Evolutionary conservation across 2,329 filamentous ascomycete species (phyloP).

Genomic region (Ophiostoma novo-ulmi): DNA sequence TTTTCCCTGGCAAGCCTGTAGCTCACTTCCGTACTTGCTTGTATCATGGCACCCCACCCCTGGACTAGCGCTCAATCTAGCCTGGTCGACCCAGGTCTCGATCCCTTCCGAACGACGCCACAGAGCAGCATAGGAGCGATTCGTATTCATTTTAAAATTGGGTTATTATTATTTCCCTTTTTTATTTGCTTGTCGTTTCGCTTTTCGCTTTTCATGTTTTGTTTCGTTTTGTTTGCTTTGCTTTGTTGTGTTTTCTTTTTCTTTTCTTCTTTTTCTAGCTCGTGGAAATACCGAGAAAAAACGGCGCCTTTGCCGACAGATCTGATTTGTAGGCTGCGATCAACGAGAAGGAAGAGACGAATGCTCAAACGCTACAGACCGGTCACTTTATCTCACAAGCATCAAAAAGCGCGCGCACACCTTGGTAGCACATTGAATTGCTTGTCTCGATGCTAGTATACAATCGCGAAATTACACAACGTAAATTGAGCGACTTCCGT

Average conservation of each 20-base stretch:
- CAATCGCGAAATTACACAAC: background rate
- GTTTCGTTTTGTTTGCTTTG: no score
- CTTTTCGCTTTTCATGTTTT: no score
- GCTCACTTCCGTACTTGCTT: background rate
- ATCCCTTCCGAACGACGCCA: conserved; percentile 1
- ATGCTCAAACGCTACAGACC: background rate
- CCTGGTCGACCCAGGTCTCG: background rate
- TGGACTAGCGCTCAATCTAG: background rate
- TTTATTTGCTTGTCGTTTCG: background rate
- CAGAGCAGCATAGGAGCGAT: background rate
- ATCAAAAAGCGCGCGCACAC: no score
- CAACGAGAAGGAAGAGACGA: background rate
- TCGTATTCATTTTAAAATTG: background rate
- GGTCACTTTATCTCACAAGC: no score
- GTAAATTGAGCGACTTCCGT: conserved; percentile 4
- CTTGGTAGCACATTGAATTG: no score
- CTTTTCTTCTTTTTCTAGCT: background rate
- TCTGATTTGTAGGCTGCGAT: conserved; percentile 4
- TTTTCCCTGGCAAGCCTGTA: background rate
- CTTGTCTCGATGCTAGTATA: no score
- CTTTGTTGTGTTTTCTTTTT: background rate
- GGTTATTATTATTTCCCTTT: background rate
- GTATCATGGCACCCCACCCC: background rate
- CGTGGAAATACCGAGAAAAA: background rate
- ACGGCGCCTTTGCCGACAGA: background rate